phyloP scores from a whole-genome alignment of 2,329 filamentous ascomycete species.

The Penicillium freii region DNA sequence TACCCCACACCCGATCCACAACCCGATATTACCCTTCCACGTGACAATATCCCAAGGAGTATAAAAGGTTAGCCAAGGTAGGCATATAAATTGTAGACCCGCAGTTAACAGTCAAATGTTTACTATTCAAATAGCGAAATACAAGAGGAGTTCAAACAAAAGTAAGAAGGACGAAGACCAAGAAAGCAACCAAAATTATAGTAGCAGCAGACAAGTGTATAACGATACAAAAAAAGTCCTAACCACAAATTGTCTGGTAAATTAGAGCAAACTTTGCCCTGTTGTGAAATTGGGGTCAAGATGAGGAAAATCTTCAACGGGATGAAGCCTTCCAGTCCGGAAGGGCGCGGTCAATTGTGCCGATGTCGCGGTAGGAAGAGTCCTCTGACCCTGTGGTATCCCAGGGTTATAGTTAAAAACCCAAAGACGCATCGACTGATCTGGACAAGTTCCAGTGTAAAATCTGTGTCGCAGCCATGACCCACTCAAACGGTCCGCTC shows the following conservation, averaged over 20 bases:
- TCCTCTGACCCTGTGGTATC: neutral
- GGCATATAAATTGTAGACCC: neutral
- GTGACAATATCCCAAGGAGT: too few relatives aligned
- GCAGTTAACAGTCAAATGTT: too few relatives aligned
- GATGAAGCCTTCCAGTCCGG: neutral
- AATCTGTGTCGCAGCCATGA: constrained; percentile 1
- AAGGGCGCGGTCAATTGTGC: neutral
- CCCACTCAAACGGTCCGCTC: neutral
- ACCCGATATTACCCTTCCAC: neutral
- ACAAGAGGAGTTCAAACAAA: neutral
- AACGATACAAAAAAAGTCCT: neutral
- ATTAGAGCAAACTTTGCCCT: neutral
- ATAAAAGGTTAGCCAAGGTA: neutral
- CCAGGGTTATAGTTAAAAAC: neutral
- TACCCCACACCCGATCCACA: neutral
- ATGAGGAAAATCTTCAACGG: neutral
- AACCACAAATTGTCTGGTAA: neutral
- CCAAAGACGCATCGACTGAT: neutral
- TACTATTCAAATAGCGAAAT: neutral
- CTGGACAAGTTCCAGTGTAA: neutral
- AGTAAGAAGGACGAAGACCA: neutral
- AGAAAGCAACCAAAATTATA: too few relatives aligned
- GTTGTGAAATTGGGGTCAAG: neutral
- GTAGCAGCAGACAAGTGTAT: too few relatives aligned
- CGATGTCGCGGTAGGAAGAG: neutral